phyloP scores from a whole-genome alignment of 345 rosid genomes.

The Acer negundo region DNA sequence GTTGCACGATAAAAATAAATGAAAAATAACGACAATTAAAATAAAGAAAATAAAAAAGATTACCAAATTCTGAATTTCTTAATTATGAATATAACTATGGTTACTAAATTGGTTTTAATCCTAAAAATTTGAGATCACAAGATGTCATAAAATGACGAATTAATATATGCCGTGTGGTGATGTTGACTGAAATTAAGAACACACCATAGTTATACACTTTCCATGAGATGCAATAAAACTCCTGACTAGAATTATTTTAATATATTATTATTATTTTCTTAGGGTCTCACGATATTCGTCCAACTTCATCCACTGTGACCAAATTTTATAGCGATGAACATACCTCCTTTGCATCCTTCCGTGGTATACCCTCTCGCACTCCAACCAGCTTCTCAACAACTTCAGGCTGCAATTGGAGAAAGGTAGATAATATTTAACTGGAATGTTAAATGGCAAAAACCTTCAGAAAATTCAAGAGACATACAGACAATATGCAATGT shows the following conservation, averaged over 20 bases:
- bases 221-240: not conserved
- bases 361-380: constrained; percentile 93
- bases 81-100: not conserved
- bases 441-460: constrained; percentile 6
- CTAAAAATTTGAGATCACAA: not conserved
- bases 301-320: not conserved
- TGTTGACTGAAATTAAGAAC: too few species aligned
- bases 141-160: not conserved
- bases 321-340: not conserved
- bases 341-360: constrained; percentile 99
- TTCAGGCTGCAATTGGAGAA: constrained; percentile 62
- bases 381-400: constrained; percentile 98
- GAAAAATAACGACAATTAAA: not conserved
- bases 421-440: not conserved
- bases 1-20: not conserved
- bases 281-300: not conserved
- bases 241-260: not conserved
- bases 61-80: not conserved
- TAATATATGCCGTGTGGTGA: not conserved
- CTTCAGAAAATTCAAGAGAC: constrained; percentile 2
- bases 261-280: not conserved
- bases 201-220: not conserved
- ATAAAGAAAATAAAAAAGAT: not conserved
- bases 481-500: not conserved
- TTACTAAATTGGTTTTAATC: not conserved